Evolutionary conservation across 768 basidiomycete genomes (phyloP).

Genomic region (Amanita thiersii): DNA sequence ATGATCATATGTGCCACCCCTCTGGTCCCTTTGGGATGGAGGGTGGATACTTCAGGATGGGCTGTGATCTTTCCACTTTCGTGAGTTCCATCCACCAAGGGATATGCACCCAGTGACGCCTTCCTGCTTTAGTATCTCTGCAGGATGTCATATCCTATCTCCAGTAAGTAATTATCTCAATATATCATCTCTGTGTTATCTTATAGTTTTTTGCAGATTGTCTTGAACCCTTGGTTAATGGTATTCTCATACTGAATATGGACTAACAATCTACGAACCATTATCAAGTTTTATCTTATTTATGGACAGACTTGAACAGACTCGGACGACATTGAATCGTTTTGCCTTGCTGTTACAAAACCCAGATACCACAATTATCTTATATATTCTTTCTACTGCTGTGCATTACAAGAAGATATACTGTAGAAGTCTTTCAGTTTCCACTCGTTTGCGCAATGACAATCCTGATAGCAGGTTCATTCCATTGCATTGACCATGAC

Average conservation of each 20-base stretch:
- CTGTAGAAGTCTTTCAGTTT: no score
- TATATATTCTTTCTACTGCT: no score
- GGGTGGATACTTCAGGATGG: slow-evolving; percentile 47
- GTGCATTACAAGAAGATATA: no score
- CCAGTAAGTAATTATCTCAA: slow-evolving; percentile 38
- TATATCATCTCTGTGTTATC: not conserved
- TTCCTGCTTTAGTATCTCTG: slow-evolving; percentile 46
- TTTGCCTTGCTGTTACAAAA: no score
- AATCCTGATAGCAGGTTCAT: no score
- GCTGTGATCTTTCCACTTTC: slow-evolving; percentile 70
- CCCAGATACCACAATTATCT: no score
- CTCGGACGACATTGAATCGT: no score
- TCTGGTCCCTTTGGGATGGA: slow-evolving; percentile 51
- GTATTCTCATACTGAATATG: slow-evolving; percentile 57
- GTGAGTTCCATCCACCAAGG: slow-evolving; percentile 22
- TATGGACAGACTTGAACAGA: no score
- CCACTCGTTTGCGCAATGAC: no score
- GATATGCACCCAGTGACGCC: slow-evolving; percentile 20
- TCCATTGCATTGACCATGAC: no score
- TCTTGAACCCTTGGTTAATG: slow-evolving; percentile 44
- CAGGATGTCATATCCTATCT: slow-evolving; percentile 60
- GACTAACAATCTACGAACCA: not conserved
- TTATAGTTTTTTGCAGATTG: slow-evolving; percentile 23
- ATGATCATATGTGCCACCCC: slow-evolving; percentile 46
- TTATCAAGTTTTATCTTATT: no score